phyloP scores from a whole-genome alignment of 768 basidiomycete genomes.

The Tylopilus sp. region DNA sequence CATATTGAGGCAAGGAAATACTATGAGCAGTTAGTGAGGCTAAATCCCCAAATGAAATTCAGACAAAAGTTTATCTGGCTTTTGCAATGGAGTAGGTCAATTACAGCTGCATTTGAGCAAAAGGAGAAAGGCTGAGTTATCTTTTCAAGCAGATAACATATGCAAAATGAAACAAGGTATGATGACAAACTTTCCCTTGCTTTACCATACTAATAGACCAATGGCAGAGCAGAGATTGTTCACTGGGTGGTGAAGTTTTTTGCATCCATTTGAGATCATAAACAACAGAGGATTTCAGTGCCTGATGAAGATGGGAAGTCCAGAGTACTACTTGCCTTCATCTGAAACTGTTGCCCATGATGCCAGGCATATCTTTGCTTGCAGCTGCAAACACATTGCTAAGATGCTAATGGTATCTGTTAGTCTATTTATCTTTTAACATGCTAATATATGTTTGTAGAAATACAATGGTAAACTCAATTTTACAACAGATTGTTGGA shows the following conservation, averaged over 20 bases:
- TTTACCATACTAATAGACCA: neutral
- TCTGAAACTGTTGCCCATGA: neutral
- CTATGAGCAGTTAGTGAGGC: neutral
- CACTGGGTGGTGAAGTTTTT: neutral
- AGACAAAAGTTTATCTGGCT: neutral
- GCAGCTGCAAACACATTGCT: neutral
- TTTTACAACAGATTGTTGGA: neutral
- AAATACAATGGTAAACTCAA: neutral
- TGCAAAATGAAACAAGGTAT: neutral
- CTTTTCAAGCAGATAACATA: slow-evolving; percentile 27
- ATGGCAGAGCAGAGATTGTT: neutral
- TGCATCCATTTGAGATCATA: neutral
- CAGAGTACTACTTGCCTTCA: neutral
- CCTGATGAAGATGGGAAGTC: neutral
- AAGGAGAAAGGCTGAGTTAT: slow-evolving; percentile 30
- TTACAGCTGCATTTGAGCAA: slow-evolving; percentile 27
- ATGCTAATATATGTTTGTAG: too few relatives aligned
- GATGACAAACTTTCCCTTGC: neutral
- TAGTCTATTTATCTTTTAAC: too few relatives aligned
- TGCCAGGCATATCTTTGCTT: neutral
- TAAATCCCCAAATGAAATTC: neutral
- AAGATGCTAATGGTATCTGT: too few relatives aligned
- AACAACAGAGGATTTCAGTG: neutral
- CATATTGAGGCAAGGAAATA: too few relatives aligned
- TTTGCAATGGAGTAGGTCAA: neutral